Evolutionary conservation across 2,329 filamentous ascomycete genomes (phyloP).

Genomic region (Arthrobotrys entomopaga): DNA sequence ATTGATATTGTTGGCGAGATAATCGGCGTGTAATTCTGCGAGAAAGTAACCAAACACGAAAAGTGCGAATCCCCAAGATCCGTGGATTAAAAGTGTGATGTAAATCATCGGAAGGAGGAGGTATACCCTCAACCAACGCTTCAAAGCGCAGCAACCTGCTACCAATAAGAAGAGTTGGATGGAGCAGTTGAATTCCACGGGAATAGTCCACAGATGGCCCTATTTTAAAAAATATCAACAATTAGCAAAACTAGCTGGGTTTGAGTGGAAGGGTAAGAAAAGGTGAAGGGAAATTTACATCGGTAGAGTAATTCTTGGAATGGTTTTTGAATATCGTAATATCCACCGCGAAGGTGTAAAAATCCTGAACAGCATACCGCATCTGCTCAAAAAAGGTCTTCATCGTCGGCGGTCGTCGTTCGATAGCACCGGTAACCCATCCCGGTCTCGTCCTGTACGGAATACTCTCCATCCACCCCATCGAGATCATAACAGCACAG

Average conservation of each 20-base stretch:
- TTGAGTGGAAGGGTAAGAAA: background rate
- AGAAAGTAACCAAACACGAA: slow-evolving; percentile 69
- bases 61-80: slow-evolving; percentile 68
- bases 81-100: slow-evolving; percentile 65
- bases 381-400: no score
- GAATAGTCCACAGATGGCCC: slow-evolving; percentile 72
- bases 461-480: slow-evolving; percentile 38
- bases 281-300: slow-evolving; percentile 18
- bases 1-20: background rate
- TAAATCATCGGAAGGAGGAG: slow-evolving; percentile 64
- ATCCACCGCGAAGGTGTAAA: no score
- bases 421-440: slow-evolving; percentile 28
- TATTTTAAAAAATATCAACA: slow-evolving; percentile 67
- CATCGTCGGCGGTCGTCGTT: background rate
- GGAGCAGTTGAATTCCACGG: slow-evolving; percentile 70
- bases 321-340: no score
- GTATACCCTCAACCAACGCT: slow-evolving; percentile 63
- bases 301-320: no score
- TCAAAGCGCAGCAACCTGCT: slow-evolving; percentile 66
- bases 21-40: slow-evolving; percentile 64
- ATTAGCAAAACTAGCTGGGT: background rate
- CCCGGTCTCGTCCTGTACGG: slow-evolving; percentile 9
- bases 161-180: slow-evolving; percentile 70
- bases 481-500: slow-evolving; percentile 54
- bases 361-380: no score